Base-by-base conservation (phyloP, 352 stramenopile genomes). In the Pythium brassicae region DNA sequence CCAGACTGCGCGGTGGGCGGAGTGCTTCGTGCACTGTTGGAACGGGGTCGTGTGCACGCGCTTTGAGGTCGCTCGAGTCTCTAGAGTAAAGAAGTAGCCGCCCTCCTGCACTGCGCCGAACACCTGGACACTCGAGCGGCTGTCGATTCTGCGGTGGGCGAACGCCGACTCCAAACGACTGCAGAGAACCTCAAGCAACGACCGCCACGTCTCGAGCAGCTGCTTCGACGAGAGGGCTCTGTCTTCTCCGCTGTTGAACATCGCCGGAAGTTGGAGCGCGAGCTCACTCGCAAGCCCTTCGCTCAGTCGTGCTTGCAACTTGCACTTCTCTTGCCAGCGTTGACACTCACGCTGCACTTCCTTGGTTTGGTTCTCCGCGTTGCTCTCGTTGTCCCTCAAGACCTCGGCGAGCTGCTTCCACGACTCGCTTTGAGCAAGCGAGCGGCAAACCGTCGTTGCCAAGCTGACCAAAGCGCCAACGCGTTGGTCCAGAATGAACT, bases 11-110 rank as follows among this genome's bases (percentile, higher is more conserved):
- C 53, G 46, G 11, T 37, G 15, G 6, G 14, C 23, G 25, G 29
- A 4, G 29, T 46, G 43, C 19, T 27, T 50, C 3, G 26, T 11
- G 15, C 40, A 37, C 42, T 46, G 39, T 23, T 53, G 27, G 23
- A 47, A 48, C 27, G 56, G 35, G 29, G 47, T 17, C 40, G 55
- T 11, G 26, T 62, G 40, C 11, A 51, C 25, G 1, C 44, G 49
- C 49, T 45, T 62, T 12, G 27, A 25, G 8, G 47, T 23, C 11
- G 11, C 20, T 50, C 37, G 35, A 23, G 23, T 1, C 22, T 22
- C 32, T 2, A 64, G 32, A 1, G 52, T 37, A 19, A 64, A 64
- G 43, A 54, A 60, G 45, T 54, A 52, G 19, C 48, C 35, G 19
- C n/a, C 58, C 17, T 59, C 58, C 17, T 23, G 17, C 0, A 55